These are phyloP conservation scores for Neofusicoccum cordaticola DNA, from an alignment of 2,329 filamentous ascomycete genomes.

Conservation along the genomic window DNA sequence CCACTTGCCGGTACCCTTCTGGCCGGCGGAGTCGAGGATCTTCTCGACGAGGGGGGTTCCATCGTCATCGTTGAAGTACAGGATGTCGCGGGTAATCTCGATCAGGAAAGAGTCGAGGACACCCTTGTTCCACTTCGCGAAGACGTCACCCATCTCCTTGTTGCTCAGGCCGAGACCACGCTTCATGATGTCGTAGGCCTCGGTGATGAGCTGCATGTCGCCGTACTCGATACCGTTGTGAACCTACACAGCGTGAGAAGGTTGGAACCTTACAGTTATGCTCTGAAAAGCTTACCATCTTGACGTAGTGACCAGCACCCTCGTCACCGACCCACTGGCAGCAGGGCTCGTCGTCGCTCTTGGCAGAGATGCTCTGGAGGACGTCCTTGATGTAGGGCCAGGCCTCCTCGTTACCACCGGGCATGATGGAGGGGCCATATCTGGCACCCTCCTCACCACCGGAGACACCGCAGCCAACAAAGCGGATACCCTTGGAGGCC, in stretches of 20 bases:
- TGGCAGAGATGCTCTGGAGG: slow-evolving; percentile 96
- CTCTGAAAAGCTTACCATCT: slow-evolving; percentile 65
- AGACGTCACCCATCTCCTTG: slow-evolving; percentile 95
- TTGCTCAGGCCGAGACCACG: slow-evolving; percentile 82
- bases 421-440: slow-evolving; percentile 97
- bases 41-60: slow-evolving; percentile 91
- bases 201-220: slow-evolving; percentile 99
- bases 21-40: slow-evolving; percentile 96
- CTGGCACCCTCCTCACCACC: slow-evolving; percentile 99
- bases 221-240: slow-evolving; percentile 99
- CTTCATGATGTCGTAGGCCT: slow-evolving; percentile 99
- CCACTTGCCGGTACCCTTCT: slow-evolving; percentile 99
- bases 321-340: slow-evolving; percentile 99
- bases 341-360: slow-evolving; percentile 95
- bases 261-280: not conserved
- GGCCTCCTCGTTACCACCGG: slow-evolving; percentile 94
- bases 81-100: slow-evolving; percentile 97
- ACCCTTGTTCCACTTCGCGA: slow-evolving; percentile 97
- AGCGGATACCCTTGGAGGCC: slow-evolving; percentile 80
- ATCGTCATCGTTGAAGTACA: slow-evolving; percentile 97
- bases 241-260: slow-evolving; percentile 38
- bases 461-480: slow-evolving; percentile 95
- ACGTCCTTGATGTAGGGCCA: slow-evolving; percentile 93
- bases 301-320: slow-evolving; percentile 99
- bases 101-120: slow-evolving; percentile 97